Percentiles rank a stretch among this genome's conserved stretches.
Evolutionary conservation across 2,329 filamentous ascomycete species (phyloP).

Genomic region (Aspergillus floridensis): DNA sequence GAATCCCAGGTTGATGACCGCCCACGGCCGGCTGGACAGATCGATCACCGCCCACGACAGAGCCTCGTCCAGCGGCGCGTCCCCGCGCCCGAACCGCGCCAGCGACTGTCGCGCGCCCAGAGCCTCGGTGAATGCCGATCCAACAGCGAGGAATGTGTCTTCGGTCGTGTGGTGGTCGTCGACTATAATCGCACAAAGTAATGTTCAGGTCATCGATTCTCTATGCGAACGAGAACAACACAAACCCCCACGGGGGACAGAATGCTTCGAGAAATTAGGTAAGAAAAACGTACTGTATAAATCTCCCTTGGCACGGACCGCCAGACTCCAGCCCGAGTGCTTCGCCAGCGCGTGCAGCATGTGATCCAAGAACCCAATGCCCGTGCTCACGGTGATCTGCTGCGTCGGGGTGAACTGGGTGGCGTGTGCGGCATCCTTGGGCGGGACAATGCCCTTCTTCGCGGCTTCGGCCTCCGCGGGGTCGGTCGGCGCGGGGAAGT

Average conservation of each 20-base stretch:
- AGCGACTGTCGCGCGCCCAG: constrained; percentile 77
- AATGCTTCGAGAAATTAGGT: background rate
- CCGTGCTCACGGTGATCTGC: constrained; percentile 82
- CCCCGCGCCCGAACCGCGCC: constrained; percentile 85
- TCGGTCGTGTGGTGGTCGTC: constrained; percentile 99
- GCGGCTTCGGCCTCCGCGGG: constrained; percentile 49
- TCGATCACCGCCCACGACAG: constrained; percentile 92
- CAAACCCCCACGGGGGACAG: too few species aligned
- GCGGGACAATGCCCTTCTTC: constrained; percentile 43
- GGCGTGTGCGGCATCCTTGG: constrained; percentile 64
- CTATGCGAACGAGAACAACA: too few species aligned
- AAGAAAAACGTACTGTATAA: constrained; percentile 65
- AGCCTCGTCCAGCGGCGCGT: constrained; percentile 92
- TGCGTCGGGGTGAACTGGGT: constrained; percentile 81
- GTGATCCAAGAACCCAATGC: constrained; percentile 97
- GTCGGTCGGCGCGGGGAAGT: constrained; percentile 65
- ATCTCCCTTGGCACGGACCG: constrained; percentile 80
- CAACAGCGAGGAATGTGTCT: constrained; percentile 89
- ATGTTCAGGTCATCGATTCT: too few species aligned
- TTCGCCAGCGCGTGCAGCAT: constrained; percentile 97
- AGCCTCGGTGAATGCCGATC: constrained; percentile 76
- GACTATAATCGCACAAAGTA: constrained; percentile 52
- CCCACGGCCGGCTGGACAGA: constrained; percentile 85
- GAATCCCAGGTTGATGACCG: constrained; percentile 78
- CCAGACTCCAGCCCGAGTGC: constrained; percentile 90